These are phyloP conservation scores for Stagonosporopsis cucurbitacearum DNA, from an alignment of 2,329 filamentous ascomycete species.

Conservation along the genomic window DNA sequence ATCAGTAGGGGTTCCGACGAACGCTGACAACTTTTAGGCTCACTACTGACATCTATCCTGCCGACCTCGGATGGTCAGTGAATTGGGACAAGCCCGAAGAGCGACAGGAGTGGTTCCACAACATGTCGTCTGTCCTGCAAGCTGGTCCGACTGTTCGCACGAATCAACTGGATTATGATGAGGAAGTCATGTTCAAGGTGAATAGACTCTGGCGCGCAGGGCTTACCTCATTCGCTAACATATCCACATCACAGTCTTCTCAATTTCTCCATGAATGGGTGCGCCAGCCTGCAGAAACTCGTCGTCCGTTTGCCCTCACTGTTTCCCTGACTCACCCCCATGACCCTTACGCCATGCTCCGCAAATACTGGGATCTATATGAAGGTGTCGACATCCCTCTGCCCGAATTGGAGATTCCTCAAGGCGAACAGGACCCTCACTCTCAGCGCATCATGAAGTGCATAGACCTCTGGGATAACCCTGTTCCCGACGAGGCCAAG, in stretches of 20 bases:
- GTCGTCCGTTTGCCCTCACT: slow-evolving; percentile 82
- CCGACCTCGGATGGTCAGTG: slow-evolving; percentile 91
- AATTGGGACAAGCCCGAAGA: slow-evolving; percentile 91
- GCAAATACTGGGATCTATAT: slow-evolving; percentile 93
- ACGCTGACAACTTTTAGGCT: slow-evolving; percentile 58
- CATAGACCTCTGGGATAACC: slow-evolving; percentile 82
- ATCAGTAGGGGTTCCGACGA: not conserved
- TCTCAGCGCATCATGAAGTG: slow-evolving; percentile 86
- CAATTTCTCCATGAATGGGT: slow-evolving; percentile 93
- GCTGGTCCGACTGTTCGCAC: slow-evolving; percentile 87
- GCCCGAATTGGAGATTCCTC: slow-evolving; percentile 77
- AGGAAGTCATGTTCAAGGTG: slow-evolving; percentile 88
- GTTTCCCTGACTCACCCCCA: slow-evolving; percentile 94
- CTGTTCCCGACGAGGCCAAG: slow-evolving; percentile 85
- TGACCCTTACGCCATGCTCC: slow-evolving; percentile 92
- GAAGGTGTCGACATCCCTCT: slow-evolving; percentile 86
- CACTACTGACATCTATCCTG: slow-evolving; percentile 95
- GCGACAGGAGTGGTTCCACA: slow-evolving; percentile 91
- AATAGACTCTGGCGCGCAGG: slow-evolving; percentile 1
- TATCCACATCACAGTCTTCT: slow-evolving; percentile 60
- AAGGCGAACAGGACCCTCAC: slow-evolving; percentile 84
- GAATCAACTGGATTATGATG: slow-evolving; percentile 95
- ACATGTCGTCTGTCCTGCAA: slow-evolving; percentile 90
- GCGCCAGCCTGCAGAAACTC: slow-evolving; percentile 73
- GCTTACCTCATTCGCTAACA: slow-evolving; percentile 70